phyloP scores from a whole-genome alignment of 805 yeast species.

The Candida koratica region DNA sequence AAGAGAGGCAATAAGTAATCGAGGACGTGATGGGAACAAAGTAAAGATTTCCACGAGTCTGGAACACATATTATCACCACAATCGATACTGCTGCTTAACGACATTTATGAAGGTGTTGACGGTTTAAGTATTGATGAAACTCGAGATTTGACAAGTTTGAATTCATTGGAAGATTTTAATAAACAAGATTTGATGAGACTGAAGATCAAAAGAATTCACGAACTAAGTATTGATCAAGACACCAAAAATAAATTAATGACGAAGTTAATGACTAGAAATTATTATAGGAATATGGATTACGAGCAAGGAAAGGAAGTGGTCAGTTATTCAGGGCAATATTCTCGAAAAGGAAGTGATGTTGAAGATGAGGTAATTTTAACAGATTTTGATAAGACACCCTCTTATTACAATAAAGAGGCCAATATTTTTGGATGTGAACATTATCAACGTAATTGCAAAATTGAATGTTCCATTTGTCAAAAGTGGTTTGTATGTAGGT shows the following conservation, averaged over 20 bases:
- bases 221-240: conserved; percentile 34
- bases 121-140: conserved; percentile 34
- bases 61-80: conserved; percentile 21
- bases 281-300: conserved; percentile 46
- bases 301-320: not conserved
- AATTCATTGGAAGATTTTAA: conserved; percentile 35
- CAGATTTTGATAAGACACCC: conserved; percentile 46
- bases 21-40: conserved; percentile 6
- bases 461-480: conserved; percentile 73
- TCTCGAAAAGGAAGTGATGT: conserved; percentile 5
- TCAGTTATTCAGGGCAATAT: not conserved
- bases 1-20: not conserved
- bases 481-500: conserved; percentile 75
- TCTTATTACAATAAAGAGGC: conserved; percentile 43
- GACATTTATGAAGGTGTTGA: conserved; percentile 24
- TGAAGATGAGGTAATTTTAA: conserved; percentile 43
- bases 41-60: conserved; percentile 8
- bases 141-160: conserved; percentile 33
- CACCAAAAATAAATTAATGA: conserved; percentile 50
- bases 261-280: conserved; percentile 66
- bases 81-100: conserved; percentile 1
- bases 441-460: conserved; percentile 81
- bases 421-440: conserved; percentile 68
- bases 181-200: conserved; percentile 40
- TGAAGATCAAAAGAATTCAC: conserved; percentile 47